phyloP scores from a whole-genome alignment of 148 eudicot genomes.

The Rhododendron williamsianum region DNA sequence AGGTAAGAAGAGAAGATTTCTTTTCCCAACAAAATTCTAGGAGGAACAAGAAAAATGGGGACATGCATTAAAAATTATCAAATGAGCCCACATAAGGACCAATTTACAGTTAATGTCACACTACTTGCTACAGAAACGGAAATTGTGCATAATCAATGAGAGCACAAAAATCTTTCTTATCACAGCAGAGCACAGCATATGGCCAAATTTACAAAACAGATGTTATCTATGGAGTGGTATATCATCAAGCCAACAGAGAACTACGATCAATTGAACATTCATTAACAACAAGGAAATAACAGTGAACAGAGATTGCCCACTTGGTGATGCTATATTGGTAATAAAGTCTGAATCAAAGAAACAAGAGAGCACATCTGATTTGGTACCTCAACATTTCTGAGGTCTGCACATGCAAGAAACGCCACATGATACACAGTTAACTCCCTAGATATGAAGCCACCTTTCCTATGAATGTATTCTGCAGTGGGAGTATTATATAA shows the following conservation, averaged over 20 bases:
- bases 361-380: conserved; percentile 2
- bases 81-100: not conserved
- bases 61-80: not conserved
- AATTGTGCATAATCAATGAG: not conserved
- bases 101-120: not conserved
- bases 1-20: not conserved
- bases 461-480: conserved; percentile 57
- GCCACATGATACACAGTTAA: conserved; percentile 91
- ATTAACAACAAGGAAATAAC: not conserved
- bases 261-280: not conserved
- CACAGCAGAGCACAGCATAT: not conserved
- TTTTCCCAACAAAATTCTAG: not conserved
- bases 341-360: not conserved
- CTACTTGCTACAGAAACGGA: not conserved
- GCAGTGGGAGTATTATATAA: conserved; percentile 76
- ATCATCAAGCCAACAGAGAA: not conserved
- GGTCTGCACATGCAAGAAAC: conserved; percentile 69
- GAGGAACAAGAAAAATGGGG: not conserved
- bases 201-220: conserved; percentile 1
- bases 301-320: not conserved
- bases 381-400: conserved; percentile 63
- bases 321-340: not conserved
- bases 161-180: not conserved
- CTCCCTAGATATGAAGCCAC: conserved; percentile 47
- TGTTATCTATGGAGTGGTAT: not conserved